phyloP scores from a whole-genome alignment of 1,284 basidiomycete genomes.

The Marasmius tenuissimus region DNA sequence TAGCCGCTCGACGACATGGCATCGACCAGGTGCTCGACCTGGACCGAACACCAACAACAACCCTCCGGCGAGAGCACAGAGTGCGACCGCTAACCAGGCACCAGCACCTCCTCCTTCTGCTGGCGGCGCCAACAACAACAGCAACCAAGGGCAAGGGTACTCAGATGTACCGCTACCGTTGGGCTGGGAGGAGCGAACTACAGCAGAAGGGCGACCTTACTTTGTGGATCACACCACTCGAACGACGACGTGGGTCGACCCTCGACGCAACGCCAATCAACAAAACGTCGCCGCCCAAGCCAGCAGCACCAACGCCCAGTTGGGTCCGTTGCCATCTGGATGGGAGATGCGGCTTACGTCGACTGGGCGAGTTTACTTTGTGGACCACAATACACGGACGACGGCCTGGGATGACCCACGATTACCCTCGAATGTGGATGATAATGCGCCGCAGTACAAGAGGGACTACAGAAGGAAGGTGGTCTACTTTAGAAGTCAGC shows the following conservation, averaged over 20 bases:
- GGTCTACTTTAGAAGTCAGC: conserved; percentile 98
- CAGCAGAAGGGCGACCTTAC: conserved; percentile 96
- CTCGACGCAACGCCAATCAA: conserved; percentile 79
- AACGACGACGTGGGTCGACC: conserved; percentile 98
- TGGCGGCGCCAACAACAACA: conserved; percentile 33
- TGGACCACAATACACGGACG: conserved; percentile 94
- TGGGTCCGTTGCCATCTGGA: conserved; percentile 93
- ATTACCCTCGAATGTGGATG: conserved; percentile 80
- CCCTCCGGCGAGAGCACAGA: conserved; percentile 51
- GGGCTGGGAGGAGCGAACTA: conserved; percentile 98
- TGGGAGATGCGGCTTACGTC: conserved; percentile 98
- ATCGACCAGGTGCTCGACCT: conserved; percentile 42
- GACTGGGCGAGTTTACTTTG: conserved; percentile 93
- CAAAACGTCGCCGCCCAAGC: conserved; percentile 33
- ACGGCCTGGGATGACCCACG: conserved; percentile 97
- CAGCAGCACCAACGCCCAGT: conserved; percentile 83
- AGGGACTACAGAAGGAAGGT: conserved; percentile 98
- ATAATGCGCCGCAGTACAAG: conserved; percentile 99
- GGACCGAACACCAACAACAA: conserved; percentile 45
- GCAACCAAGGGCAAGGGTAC: no score
- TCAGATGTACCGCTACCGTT: conserved; percentile 83
- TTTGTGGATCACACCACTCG: conserved; percentile 97
- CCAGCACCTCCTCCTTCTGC: conserved; percentile 51
- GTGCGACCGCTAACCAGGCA: conserved; percentile 54
- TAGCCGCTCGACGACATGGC: conserved; percentile 57